These are phyloP conservation scores for Hypoxylon lienhwacheense DNA, from an alignment of 495 filamentous ascomycete genomes.

Conservation along the genomic window DNA sequence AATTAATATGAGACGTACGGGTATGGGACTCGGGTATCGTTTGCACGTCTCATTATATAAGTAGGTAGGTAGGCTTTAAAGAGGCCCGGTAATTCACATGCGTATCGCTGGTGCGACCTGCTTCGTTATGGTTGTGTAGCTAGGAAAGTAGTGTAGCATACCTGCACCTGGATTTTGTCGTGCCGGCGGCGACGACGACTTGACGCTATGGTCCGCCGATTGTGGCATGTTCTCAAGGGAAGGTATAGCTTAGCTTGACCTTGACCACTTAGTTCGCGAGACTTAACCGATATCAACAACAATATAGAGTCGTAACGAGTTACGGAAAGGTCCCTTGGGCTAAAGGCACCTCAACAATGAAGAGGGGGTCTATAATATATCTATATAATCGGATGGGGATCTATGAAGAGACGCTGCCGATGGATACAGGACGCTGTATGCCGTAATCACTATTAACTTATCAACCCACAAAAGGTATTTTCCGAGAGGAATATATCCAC, in stretches of 20 bases:
- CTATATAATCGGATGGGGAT: conserved; percentile 7
- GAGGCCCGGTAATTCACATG: conserved; percentile 11
- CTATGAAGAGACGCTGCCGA: conserved; percentile 14
- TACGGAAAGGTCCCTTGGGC: conserved; percentile 9
- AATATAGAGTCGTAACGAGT: not conserved
- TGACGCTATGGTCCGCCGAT: conserved; percentile 24
- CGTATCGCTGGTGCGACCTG: not conserved
- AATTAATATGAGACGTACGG: conserved; percentile 5
- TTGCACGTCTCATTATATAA: conserved; percentile 4
- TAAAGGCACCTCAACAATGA: not conserved
- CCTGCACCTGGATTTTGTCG: conserved; percentile 34
- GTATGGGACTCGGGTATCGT: conserved; percentile 15
- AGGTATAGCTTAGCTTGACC: conserved; percentile 4
- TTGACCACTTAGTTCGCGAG: conserved; percentile 1
- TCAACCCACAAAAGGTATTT: conserved; percentile 12
- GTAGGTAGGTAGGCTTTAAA: not conserved
- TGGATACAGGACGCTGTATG: conserved; percentile 3
- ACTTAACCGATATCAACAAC: conserved; percentile 3
- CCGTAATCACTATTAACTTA: conserved; percentile 19
- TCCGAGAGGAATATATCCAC: conserved; percentile 11
- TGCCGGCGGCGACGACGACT: conserved; percentile 25
- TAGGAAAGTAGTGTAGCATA: conserved; percentile 15
- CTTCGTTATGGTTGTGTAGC: not conserved
- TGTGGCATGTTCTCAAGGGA: conserved; percentile 25
- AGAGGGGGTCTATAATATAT: conserved; percentile 20